Evolutionary conservation across 2,329 filamentous ascomycete species (phyloP), one percentile per base, ranked within the genome.

Genomic region (Aureobasidium sp.): DNA sequence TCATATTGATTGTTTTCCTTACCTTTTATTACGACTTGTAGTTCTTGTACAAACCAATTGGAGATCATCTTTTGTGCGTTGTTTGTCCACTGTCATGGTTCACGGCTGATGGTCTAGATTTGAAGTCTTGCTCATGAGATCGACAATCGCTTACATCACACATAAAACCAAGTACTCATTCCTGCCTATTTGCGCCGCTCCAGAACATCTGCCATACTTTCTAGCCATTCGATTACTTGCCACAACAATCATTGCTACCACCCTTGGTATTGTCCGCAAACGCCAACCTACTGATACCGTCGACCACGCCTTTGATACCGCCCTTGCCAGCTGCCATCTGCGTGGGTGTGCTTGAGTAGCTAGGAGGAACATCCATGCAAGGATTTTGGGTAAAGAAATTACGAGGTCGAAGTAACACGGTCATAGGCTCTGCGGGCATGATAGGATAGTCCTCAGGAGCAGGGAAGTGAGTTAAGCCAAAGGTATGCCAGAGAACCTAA

Each of bases 371-470:
- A 73, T 95, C 89, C 73, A 95, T 78, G 61, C 85, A 88, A 2
- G 90, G 90, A 71, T 93, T 95, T 68, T 84, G 82, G 26, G 81
- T 77, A 76, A 95, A 96, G 82, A 95, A 95, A 77, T 95, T 87
- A 46, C 90, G 79, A 3, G 91, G 91, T 36, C 90, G 79, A 44
- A 95, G 79, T 39, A 95, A 80, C 67, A 96, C 78, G 1, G 85
- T 90, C 82, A 96, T 92, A 0, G 90, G 89, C 78, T 80, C 71
- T 17, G 70, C 71, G 36, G 91, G 91, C 92, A 96, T 96, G 68
- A 96, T 81, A 34, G 92, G 92, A 78, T 90, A 96, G 74, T 96
- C 92, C 72, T 97, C 92, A 0, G 92, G 91, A 0, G 89, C 79
- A 0, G 92, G 92, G 79, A 96, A 93, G 73, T 96, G 92, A 0